phyloP scores from a whole-genome alignment of 768 basidiomycete species.

The Rhizopogon rudus region DNA sequence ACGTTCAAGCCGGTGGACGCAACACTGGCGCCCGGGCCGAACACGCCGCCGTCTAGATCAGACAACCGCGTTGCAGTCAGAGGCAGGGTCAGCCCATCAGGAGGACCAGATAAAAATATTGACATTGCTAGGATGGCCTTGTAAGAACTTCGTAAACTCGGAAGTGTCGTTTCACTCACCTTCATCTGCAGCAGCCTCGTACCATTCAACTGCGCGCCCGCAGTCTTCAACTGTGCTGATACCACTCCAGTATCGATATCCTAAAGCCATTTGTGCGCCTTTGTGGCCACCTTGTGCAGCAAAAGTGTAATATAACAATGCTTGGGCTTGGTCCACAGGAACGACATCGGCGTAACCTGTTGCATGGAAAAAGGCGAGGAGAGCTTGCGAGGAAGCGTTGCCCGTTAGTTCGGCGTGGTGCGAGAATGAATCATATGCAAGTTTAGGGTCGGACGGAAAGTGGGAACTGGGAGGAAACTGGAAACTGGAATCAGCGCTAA shows the following conservation, averaged over 20 bases:
- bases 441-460: conserved; percentile 54
- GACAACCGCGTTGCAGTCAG: conserved; percentile 79
- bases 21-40: conserved; percentile 90
- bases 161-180: conserved; percentile 34
- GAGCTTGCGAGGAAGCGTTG: conserved; percentile 82
- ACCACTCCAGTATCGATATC: conserved; percentile 93
- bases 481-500: neutral
- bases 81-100: conserved; percentile 84
- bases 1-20: conserved; percentile 81
- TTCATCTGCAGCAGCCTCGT: conserved; percentile 84
- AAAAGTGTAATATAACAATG: conserved; percentile 91
- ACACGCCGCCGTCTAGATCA: conserved; percentile 90
- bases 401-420: conserved; percentile 66
- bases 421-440: conserved; percentile 60
- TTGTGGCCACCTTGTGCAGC: conserved; percentile 84
- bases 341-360: conserved; percentile 72
- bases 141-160: neutral
- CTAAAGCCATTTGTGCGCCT: conserved; percentile 89
- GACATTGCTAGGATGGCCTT: conserved; percentile 56
- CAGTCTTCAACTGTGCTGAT: conserved; percentile 90
- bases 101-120: conserved; percentile 79
- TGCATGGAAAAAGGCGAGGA: conserved; percentile 84
- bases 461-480: conserved; percentile 74
- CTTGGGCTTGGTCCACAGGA: conserved; percentile 68
- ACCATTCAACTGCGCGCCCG: conserved; percentile 79